phyloP scores from a whole-genome alignment of 345 rosid genomes.

The Gossypium longicalyx region DNA sequence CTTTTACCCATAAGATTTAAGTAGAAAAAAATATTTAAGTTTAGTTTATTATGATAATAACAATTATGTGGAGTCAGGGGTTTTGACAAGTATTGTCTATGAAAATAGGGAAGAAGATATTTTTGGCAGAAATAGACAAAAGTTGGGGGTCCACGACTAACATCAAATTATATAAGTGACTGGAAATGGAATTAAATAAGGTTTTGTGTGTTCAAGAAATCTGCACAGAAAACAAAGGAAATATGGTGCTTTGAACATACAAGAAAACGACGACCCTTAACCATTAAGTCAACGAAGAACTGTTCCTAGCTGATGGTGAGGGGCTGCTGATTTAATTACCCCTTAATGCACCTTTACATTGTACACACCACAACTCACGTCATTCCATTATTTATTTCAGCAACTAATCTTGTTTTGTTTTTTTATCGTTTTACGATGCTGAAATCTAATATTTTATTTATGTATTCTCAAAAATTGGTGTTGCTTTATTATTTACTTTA shows the following conservation, averaged over 20 bases:
- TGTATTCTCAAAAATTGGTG: too few species aligned
- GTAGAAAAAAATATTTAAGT: too few species aligned
- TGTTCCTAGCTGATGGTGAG: background rate
- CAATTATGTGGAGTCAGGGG: too few species aligned
- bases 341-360: background rate
- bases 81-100: too few species aligned
- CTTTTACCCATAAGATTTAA: too few species aligned
- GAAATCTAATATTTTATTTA: too few species aligned
- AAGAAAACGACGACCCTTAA: background rate
- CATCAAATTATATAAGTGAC: background rate
- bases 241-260: constrained; percentile 2
- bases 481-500: too few species aligned
- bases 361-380: background rate
- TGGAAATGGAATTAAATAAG: background rate
- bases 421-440: too few species aligned
- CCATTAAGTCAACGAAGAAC: too few species aligned
- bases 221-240: background rate
- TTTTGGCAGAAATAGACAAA: background rate
- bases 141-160: background rate
- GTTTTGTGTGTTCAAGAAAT: too few species aligned
- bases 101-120: background rate
- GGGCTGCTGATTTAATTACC: background rate
- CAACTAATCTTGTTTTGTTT: too few species aligned
- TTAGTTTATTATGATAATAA: too few species aligned
- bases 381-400: background rate